A percentile compares a stretch with the other conserved stretches of the same genome.
phyloP scores from a whole-genome alignment of 768 basidiomycete genomes.

The Hemileccinum impolitum region DNA sequence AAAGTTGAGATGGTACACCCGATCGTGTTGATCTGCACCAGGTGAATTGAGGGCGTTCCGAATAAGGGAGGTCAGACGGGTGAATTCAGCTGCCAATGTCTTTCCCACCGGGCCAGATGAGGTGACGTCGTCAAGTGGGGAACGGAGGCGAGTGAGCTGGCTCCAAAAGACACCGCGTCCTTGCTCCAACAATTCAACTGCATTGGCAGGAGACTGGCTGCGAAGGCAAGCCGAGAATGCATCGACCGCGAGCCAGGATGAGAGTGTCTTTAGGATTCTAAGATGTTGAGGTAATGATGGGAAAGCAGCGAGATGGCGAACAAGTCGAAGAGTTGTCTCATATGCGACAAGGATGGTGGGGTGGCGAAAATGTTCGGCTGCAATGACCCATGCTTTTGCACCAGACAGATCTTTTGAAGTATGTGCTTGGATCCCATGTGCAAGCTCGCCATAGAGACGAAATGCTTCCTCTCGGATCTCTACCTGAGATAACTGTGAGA shows the following conservation, averaged over 20 bases:
- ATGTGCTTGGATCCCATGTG: no score
- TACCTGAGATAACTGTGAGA: no score
- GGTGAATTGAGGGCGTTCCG: no score
- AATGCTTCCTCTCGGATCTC: no score
- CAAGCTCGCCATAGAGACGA: no score
- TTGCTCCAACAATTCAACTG: constrained; percentile 28
- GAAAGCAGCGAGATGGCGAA: neutral
- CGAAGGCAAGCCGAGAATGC: constrained; percentile 13
- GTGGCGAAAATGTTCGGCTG: neutral
- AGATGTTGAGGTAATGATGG: neutral
- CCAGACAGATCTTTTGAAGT: neutral
- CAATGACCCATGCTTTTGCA: neutral
- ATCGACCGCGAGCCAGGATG: constrained; percentile 5
- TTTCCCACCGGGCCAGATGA: neutral
- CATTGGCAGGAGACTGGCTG: constrained; percentile 5
- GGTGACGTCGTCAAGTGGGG: neutral
- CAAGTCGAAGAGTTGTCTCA: constrained; percentile 1
- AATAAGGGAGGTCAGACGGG: no score
- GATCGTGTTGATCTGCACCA: no score
- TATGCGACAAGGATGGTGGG: constrained; percentile 5
- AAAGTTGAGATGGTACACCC: no score
- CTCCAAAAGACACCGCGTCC: constrained; percentile 20
- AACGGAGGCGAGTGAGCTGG: constrained; percentile 10
- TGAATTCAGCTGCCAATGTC: no score
- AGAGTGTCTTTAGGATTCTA: neutral